Evolutionary conservation across 2,329 filamentous ascomycete species (phyloP), one percentile per base, ranked within the genome.

Genomic region (Diaporthe capsici): DNA sequence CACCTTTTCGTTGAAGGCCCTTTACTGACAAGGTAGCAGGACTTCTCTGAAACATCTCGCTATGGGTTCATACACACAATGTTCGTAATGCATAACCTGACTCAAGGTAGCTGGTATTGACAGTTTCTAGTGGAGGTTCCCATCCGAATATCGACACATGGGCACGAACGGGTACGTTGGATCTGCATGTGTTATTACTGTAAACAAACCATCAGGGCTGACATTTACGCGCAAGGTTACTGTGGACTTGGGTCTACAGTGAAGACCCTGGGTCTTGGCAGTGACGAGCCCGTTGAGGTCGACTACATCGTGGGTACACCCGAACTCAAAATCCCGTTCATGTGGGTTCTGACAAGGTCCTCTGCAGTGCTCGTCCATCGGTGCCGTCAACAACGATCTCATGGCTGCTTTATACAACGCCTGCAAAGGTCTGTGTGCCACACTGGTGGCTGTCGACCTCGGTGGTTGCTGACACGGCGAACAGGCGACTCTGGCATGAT

Each of bases 1-100:
- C 31, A 55, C 7, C 49, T 42, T 8, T 34, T 39, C 15, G 65
- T 37, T 55, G 65, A n/a, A 42, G 8, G 31, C 22, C 22, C n/a
- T 17, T 55, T 20, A 28, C 65, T 70, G 65, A 70, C 65, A 70
- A 39, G 65, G 65, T 70, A 70, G 47, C 25, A 70, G 65, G 95
- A 98, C 83, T 98, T 98, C 81, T 89, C 90, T 3, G 88, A 90
- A 76, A 98, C 96, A 0, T 83, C 84, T 15, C 86, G 90, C 44
- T 89, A 97, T 78, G 94, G 91, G 2, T 98, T 99, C 82, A 91
- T 98, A 9, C 95, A 98, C 82, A 93, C 94, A 10, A 94, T 97
- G 93, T 95, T 84, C 84, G 92, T 81, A 73, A 72, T 73, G 47
- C 47, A 34, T 12, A 37, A 22, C 71, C 71, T 65, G 58, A 73